Base-by-base conservation (phyloP, 768 basidiomycete genomes). In the Lyophyllum shimeji region DNA sequence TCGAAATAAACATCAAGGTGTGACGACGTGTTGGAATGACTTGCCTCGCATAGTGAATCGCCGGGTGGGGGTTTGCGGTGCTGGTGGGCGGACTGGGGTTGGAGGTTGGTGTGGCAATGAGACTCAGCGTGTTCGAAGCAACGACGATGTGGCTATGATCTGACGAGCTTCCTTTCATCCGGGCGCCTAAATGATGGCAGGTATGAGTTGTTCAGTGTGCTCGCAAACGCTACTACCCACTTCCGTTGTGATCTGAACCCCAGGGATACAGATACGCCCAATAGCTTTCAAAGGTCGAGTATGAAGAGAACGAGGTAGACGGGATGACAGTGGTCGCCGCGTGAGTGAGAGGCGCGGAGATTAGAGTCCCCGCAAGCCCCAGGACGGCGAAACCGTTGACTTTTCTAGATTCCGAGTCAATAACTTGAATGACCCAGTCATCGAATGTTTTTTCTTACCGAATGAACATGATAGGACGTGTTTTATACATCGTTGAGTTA, bases 231-330 rank as follows among this genome's bases (percentile, higher is more conserved):
- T 11, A 23, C 20, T 8, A 68, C 74, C 4, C 53, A 77, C 76
- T 73, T 52, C 76, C 76, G 50, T 77, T 77, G 61, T 77, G 76
- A 46, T 77, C 76, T 29, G 74, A 74, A 6, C 77, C 77, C 77
- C 77, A 78, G 6, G 76, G 76, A 55, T 78, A 78, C 23, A 77
- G 66, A 58, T 78, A 77, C 21, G 65, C 65, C 75, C 75, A 78
- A 56, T 67, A 77, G 13, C 54, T 69, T 57, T 76, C 75, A 24
- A 78, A 70, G 6, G 65, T 65, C 3, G 75, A 63, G 52, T 70
- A 68, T 9, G 69, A 72, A n/a, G 68, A 71, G 60, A 78, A 76
- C 3, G 76, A 77, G 20, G 62, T 69, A 6, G 71, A 64, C 1
- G 77, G 77, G 18, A 78, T 76, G 42, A 75, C 72, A 0, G 74